These are phyloP conservation scores for Vishniacozyma victoriae DNA, from an alignment of 768 basidiomycete species.

Conservation along the genomic window DNA sequence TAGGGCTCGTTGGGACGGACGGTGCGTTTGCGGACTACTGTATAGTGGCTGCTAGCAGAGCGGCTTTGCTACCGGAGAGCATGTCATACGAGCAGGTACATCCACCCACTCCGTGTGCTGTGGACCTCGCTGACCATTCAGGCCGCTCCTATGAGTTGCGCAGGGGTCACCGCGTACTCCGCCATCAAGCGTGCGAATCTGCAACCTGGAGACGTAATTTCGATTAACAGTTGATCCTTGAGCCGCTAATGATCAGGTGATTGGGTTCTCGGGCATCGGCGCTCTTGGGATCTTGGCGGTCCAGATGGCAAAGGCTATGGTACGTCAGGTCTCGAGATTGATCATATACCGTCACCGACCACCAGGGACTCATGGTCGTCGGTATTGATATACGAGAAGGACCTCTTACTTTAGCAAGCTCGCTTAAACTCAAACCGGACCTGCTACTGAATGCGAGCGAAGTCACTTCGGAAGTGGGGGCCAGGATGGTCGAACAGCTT, in stretches of 20 bases:
- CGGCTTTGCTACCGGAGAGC: no score
- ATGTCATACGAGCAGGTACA: no score
- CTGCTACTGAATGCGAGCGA: constrained; percentile 13
- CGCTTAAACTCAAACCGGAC: constrained; percentile 7
- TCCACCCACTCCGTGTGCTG: no score
- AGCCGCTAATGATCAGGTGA: no score
- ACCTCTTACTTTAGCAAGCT: constrained; percentile 7
- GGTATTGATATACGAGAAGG: constrained; percentile 17
- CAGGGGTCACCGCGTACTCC: constrained; percentile 19
- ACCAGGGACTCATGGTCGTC: constrained; percentile 22
- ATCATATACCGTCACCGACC: no score
- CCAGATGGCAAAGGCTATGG: constrained; percentile 1
- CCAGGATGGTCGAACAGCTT: constrained; percentile 9
- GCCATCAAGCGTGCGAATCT: constrained; percentile 12
- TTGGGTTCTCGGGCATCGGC: constrained; percentile 20
- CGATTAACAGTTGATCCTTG: no score
- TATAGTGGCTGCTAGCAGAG: no score
- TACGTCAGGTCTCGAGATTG: no score
- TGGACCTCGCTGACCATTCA: no score
- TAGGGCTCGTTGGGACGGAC: not conserved
- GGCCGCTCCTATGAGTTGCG: constrained; percentile 28
- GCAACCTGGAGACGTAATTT: constrained; percentile 12
- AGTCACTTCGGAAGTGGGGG: constrained; percentile 3
- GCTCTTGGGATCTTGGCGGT: constrained; percentile 20
- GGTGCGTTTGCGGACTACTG: no score